Conservation (phyloP, 176 grass and related monocot genomes). For the Lolium perenne region DNA sequence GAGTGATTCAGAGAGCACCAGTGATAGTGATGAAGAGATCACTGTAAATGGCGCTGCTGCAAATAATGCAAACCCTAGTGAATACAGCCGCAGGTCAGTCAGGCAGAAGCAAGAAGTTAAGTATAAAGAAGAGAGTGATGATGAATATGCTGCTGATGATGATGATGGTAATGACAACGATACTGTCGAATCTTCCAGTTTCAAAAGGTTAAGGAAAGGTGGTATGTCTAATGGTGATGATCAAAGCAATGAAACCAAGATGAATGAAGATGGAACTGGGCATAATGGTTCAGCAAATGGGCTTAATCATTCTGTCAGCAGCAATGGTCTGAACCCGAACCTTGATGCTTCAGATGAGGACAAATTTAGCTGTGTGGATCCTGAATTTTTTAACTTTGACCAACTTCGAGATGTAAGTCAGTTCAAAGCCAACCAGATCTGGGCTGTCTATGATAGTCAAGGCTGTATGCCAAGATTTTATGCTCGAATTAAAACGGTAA, state of each 20-base stretch:
- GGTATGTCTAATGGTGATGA: constrained; percentile 34
- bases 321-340: constrained; percentile 30
- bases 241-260: constrained; percentile 25
- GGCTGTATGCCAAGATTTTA: constrained; percentile 81
- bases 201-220: constrained; percentile 50
- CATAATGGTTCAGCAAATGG: constrained; percentile 22
- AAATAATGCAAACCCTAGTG: constrained; percentile 31
- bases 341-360: constrained; percentile 33
- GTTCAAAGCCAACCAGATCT: constrained; percentile 68
- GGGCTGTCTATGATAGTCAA: constrained; percentile 71
- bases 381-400: constrained; percentile 75
- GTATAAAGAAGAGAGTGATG: constrained; percentile 69
- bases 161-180: constrained; percentile 23
- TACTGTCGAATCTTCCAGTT: constrained; percentile 36
- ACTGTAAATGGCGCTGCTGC: constrained; percentile 30
- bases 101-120: constrained; percentile 73
- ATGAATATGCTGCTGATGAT: constrained; percentile 49
- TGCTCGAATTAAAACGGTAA: constrained; percentile 69
- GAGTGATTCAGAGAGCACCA: constrained; percentile 54
- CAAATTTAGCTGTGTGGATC: constrained; percentile 40
- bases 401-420: constrained; percentile 54
- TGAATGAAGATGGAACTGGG: constrained; percentile 31
- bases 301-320: constrained; percentile 45
- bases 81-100: constrained; percentile 59
- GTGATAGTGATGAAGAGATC: constrained; percentile 56